Evolutionary conservation across 1,284 basidiomycete species (phyloP), one percentile per base, ranked within the genome.

Genomic region (Neolentinus lepideus): DNA sequence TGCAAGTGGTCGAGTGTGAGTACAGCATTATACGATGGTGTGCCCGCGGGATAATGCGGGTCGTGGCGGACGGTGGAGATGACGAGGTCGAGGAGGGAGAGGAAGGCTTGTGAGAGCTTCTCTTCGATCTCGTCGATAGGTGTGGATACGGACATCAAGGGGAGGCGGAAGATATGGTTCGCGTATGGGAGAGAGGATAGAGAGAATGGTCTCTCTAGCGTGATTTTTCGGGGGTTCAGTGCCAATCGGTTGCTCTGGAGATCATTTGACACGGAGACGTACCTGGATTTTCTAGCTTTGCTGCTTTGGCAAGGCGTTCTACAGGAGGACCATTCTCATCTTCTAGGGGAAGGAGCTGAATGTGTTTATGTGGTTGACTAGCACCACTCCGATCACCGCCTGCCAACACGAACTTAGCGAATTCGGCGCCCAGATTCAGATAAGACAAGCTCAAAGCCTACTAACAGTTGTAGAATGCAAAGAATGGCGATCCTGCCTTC

Each of bases 401-500:
- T 88, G 54, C 1, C 56, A 43, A 25, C 22, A 50, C 11, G 24
- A 50, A 25, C 27, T 54, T 35, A 53, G 54, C 35, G 46, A 29
- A 16, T 16, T 24, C 38, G 27, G n/a, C 12, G n/a, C 27, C 31
- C 29, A 26, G n/a, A n/a, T n/a, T 26, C 2, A 53, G 19, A 16
- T 24, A 2, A 6, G 19, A 9, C 3, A 8, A 21, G 21, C 33
- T 31, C 12, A 16, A 31, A 31, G 6, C 12, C 6, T 31, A 57
- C 73, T 38, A 54, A 87, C 89, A 92, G 60, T 95, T 95, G 69
- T 92, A 95, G 71, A 94, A 94, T 0, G 88, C 89, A 56, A 94
- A 81, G 57, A 87, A 75, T 33, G 72, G 76, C 52, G 73, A 76
- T 9, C 80, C 80, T 2, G 75, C 73, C 64, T 82, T 81, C 36